Evolutionary conservation across 2,329 filamentous ascomycete species (phyloP), one percentile per base, ranked within the genome.

Genomic region (Tolypocladium tundrense): DNA sequence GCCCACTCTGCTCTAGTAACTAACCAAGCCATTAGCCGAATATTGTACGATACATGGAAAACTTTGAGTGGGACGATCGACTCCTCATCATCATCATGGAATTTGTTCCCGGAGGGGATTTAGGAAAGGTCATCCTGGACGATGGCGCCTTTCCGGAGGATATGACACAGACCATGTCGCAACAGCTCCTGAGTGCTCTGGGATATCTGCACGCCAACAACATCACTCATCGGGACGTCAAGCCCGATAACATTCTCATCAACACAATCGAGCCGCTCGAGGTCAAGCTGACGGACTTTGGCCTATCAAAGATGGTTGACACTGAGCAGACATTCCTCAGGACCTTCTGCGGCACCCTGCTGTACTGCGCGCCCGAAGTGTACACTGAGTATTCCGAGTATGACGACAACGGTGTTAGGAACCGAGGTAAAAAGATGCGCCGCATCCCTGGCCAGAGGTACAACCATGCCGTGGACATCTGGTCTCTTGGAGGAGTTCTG

Each of bases 41-140:
- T 66, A 92, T 99, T 65, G 93, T 99, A 48, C 84, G 89, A 62
- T 99, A 94, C 68, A 84, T 95, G 57, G 91, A 96, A 65, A 90
- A 94, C 67, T 83, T 94, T 63, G 91, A 96, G 63, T 87, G 89
- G 77, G 84, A 86, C 51, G 80, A 89, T 43, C 79, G 91, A 68
- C 80, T 97, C 5, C 92, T 97, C 69, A 96, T 99, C 71, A 93
- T 97, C 69, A 88, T 96, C 70, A 99, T 99, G 94, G 94, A 99
- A 68, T 96, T 83, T 64, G 84, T 97, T 16, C 82, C 85, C 8
- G 82, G 83, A 37, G 94, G 94, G 51, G 93, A 99, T 69, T 76
- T 99, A 14, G 90, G 90, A 57, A 85, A 84, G 53, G 84, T 88
- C 62, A 79, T 97, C 37, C 74, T 76, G 24, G 78, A 82, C 13